A percentile compares a stretch with the other conserved stretches of the same genome.
Conservation (phyloP, 805 yeast genomes). For the Danielozyma ontarioensis region DNA sequence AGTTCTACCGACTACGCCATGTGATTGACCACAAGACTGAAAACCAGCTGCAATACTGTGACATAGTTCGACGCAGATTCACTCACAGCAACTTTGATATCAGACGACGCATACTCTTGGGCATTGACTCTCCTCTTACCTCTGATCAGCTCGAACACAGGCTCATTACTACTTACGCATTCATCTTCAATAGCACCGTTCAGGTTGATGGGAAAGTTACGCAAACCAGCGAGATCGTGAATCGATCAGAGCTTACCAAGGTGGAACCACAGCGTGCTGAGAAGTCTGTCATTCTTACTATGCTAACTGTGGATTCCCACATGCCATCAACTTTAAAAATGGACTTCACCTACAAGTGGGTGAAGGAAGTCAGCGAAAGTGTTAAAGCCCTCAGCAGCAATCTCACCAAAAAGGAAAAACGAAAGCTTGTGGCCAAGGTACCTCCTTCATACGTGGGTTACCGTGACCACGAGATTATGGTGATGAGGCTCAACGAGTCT, state of each 20-base stretch:
- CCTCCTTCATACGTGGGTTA: conserved; percentile 7
- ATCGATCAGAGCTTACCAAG: conserved; percentile 7
- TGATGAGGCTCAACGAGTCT: conserved; percentile 10
- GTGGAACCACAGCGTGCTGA: conserved; percentile 6
- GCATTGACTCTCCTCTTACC: conserved; percentile 2
- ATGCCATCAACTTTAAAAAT: conserved; percentile 4
- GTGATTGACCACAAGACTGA: conserved; percentile 4
- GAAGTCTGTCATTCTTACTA: conserved; percentile 5
- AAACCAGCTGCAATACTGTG: conserved; percentile 3
- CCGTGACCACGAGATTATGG: conserved; percentile 8
- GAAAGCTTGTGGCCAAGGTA: conserved; percentile 1
- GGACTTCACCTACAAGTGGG: conserved; percentile 10
- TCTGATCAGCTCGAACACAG: conserved; percentile 3
- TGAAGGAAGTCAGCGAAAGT: conserved; percentile 1
- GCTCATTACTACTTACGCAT: conserved; percentile 12
- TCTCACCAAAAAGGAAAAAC: conserved; percentile 2
- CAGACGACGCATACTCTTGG: conserved; percentile 7
- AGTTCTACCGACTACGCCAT: conserved; percentile 10
- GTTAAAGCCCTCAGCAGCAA: not conserved
- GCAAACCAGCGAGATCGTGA: not conserved
- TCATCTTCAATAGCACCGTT: conserved; percentile 12
- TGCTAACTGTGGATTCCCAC: conserved; percentile 10
- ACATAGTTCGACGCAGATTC: conserved; percentile 7
- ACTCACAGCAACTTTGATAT: conserved; percentile 3
- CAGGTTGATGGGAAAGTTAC: conserved; percentile 1